Base-by-base conservation (phyloP, 495 filamentous ascomycete species). In the Xylaria nigripes region DNA sequence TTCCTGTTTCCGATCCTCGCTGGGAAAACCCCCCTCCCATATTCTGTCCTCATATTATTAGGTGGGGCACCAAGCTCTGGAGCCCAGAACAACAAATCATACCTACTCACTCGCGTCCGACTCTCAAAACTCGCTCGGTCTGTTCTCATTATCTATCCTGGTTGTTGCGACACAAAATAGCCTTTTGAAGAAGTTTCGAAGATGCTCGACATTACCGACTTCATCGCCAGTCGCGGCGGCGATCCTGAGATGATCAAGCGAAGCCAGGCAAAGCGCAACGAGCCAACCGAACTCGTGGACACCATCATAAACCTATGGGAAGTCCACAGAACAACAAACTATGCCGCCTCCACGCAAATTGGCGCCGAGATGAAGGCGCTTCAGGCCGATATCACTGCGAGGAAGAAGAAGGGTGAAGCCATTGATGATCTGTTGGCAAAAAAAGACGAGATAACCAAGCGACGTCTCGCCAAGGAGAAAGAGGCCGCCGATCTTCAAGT, bases 201-300 rank as follows among this genome's bases (percentile, higher is more conserved):
- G 54, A 89, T 89, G 88, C 77, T 95, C 54, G 89, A 91, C 72
- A 74, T 92, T 47, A 74, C 80, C 59, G 86, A 88, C 62, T 90
- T 90, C 71, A 83, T 98, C 69, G 73, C 77, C 61, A 87, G 95
- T 63, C 84, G 89, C 55, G 93, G 91, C 58, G 94, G 93, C 57
- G 80, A 96, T 72, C 87, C 89, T 12, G 83, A 91, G 54, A 81
- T 80, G 69, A 93, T 98, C 71, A 87, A 85, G 67, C 89, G 95
- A 69, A 89, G 84, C 61, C 93, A 98, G 70, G 78, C 84, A 61
- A 82, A 80, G 60, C 86, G 94, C 51, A 78, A 81, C 72, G 92
- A 87, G 24, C 78, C 84, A 2, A 87, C 87, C 61, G 84, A 87
- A 65, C 78, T 79, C 23, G 93, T 97, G 29, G 94, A 98, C 71